A percentile compares a stretch with the other conserved stretches of the same genome.
Conservation (phyloP, 306 rosid genomes). For the Vicia faba region DNA sequence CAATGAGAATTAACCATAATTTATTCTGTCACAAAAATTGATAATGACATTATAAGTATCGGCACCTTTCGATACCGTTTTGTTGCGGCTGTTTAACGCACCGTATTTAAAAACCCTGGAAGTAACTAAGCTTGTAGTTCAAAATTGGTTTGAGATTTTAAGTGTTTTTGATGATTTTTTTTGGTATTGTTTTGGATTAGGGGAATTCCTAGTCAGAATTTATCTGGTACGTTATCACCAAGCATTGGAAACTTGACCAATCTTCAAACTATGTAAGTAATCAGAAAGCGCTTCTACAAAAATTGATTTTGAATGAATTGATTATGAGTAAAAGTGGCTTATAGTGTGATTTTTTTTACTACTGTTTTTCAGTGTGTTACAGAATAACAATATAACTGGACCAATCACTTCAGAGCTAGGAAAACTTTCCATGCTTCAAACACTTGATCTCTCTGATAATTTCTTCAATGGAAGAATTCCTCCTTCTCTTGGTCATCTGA, state of each 20-base stretch:
- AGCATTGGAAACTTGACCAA: slow-evolving; percentile 93
- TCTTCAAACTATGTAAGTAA: slow-evolving; percentile 86
- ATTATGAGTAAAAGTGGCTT: neutral
- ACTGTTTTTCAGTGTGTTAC: slow-evolving; percentile 67
- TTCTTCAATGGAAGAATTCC: slow-evolving; percentile 76
- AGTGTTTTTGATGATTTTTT: slow-evolving; percentile 31
- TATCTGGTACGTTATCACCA: slow-evolving; percentile 81
- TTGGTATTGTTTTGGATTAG: slow-evolving; percentile 52
- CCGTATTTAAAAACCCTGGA: no score
- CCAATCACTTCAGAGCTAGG: slow-evolving; percentile 76
- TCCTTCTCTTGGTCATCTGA: slow-evolving; percentile 62
- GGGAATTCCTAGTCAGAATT: slow-evolving; percentile 91
- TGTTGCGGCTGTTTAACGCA: no score
- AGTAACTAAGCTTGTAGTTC: no score
- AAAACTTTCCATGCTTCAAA: slow-evolving; percentile 73
- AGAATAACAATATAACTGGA: slow-evolving; percentile 89
- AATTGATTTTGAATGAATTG: neutral
- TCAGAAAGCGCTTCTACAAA: neutral
- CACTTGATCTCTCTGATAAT: slow-evolving; percentile 86
- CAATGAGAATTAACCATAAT: no score
- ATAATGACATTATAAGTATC: no score
- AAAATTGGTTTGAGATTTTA: neutral
- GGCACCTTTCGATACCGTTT: no score
- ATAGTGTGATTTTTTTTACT: neutral
- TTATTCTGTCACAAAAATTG: no score